Base-by-base conservation (phyloP, 1,284 basidiomycete genomes). In the Pascua sp. region DNA sequence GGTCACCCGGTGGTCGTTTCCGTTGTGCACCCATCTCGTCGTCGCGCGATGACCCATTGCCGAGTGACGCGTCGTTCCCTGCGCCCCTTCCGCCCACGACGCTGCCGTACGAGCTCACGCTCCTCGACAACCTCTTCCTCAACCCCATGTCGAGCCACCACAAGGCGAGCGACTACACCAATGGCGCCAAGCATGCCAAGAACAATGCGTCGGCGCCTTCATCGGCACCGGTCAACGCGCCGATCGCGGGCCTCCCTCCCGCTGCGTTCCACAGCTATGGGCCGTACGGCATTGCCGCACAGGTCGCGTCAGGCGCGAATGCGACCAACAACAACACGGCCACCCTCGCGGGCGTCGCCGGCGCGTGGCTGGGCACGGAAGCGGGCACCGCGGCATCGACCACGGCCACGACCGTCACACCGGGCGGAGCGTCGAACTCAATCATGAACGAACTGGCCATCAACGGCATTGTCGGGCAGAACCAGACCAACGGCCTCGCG, bases 91-190 rank as follows among this genome's bases (percentile, higher is more conserved):
- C 77, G 1, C 62, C 70, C 10, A 66, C 76, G 1, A 65, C 68
- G 0, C 60, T 79, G 3, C 77, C 77, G 0, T 76, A 75, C 62
- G 77, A 79, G 60, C 66, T 79, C n/a, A 69, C 69, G 1, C 60
- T 78, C 1, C 67, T 79, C 40, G 77, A 79, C 63, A 75, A 77
- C 59, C 69, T 79, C 37, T 78, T 79, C 64, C 57, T 76, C 42
- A 77, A 79, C 65, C 77, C 77, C 11, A 71, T 77, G 68, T 68
- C 70, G 2, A 65, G 68, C 42, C 75, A 78, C 58, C 70, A 72
- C 50, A 76, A 77, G 62, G 73, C 75, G 9, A 73, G 70, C 11
- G 75, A 75, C n/a, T 77, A 76, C 55, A 77, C 74, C 41, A 67
- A 67, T 46, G 68, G 70, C 24, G 51, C 57, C 56, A 66, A 69